Evolutionary conservation across 306 rosid species (phyloP), one percentile per base, ranked within the genome.

Genomic region (Cyamopsis tetragonoloba): DNA sequence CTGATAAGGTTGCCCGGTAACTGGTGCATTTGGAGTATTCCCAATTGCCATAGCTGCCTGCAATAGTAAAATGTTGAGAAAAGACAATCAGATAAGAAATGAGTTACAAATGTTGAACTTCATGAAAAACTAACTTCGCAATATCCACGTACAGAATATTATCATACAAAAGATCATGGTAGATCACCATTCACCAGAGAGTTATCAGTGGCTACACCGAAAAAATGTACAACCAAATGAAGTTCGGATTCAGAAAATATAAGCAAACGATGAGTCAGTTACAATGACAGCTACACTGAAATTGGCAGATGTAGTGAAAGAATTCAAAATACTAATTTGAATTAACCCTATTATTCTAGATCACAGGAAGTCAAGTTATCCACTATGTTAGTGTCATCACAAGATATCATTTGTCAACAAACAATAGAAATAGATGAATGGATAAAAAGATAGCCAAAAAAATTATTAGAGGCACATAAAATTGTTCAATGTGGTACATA

Each of bases 11-110:
- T 70, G 88, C 71, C 80, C 77, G n/a, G 73, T 74, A 42, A 71
- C 57, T 50, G 77, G 67, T 74, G 75, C 75, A 78, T 78, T 84
- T 75, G 86, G 43, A 75, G 79, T 59, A 63, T 78, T 84, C 66
- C 82, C 86, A 3, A 78, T 63, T 43, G 82, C 64, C 86, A 84
- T 42, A 43, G 83, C 83, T 56, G 83, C 79, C 88, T 81, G 86
- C 77, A 80, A 62, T 35, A 57, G 38, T 44, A 27, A 71, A 13
- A 50, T 27, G 64, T 32, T 42, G 69, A 46, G 42, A 66, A 70
- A 59, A 50, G n/a, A 30, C 41, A 18, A 43, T 46, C 70, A 17
- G 54, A 24, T 69, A 49, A 41, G 61, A 74, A 48, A 22, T 15
- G 5, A 57, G 12, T n/a, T 35, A 23, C 43, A 64, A 62, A 79